Evolutionary conservation across 371 early-diverging fungal genomes (phyloP), one percentile per base, ranked within the genome.

Genomic region (Actinomortierella wolfii): DNA sequence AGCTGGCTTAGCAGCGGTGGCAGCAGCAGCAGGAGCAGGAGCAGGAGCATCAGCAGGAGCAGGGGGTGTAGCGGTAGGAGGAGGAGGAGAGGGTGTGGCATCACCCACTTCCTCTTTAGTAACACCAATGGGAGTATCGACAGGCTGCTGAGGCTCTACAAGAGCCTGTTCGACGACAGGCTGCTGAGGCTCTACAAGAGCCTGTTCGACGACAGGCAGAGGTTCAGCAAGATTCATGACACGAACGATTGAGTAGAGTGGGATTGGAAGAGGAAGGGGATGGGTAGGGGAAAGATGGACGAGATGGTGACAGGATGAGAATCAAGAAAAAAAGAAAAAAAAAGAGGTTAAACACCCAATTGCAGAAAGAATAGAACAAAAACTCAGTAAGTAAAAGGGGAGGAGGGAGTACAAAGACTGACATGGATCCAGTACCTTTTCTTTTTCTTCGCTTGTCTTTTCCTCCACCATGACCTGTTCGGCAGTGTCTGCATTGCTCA

Each of bases 361-460:
- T 20, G 23, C 23, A 21, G 29, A 17, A 46, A 28, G 17, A 20
- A 25, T 24, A 23, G 41, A 46, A 26, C 14, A 13, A 40, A 46
- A 40, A 43, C 20, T 34, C 34, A 42, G 48, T 45, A 54, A 23
- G 61, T 50, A 51, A 28, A 23, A 20, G 47, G 45, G 47, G 25
- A 9, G n/a, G 34, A 26, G 43, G n/a, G 55, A 42, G 18, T 21
- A 39, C 23, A 26, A 44, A 43, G 44, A 34, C 84, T 83, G 52
- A 86, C 7, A 11, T 34, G 34, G 34, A 34, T 11, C 34, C 11
- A 34, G 34, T 34, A 4, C 34, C 11, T 34, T 34, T 34, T 4
- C 34, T 11, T 34, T 34, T 11, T 11, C 11, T 11, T 34, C 34
- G 11, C 34, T 34, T 11, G 11, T 11, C 11, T 11, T 6, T 11